Conservation (phyloP, 352 stramenopile species). For the Pythium periplocum region DNA sequence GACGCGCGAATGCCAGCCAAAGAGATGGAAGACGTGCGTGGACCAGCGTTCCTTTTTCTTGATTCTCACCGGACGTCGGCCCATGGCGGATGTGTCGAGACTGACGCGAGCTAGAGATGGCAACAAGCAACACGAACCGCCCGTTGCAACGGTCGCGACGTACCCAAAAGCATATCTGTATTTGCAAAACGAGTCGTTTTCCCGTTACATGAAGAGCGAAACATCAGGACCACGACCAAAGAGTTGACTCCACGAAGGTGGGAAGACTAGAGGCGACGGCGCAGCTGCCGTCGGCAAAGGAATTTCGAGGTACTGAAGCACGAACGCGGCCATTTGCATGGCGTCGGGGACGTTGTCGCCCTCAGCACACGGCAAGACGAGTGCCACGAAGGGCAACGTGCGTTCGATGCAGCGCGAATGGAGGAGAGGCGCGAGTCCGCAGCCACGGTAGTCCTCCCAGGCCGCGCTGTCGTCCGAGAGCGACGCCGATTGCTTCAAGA, state of each 20-base stretch:
- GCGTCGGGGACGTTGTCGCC: constrained; percentile 80
- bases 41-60: constrained; percentile 11
- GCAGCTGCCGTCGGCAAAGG: constrained; percentile 1
- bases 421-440: constrained; percentile 53
- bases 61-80: constrained; percentile 16
- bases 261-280: constrained; percentile 12
- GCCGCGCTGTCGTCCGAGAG: constrained; percentile 9
- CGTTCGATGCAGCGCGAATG: constrained; percentile 26
- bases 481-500: constrained; percentile 16
- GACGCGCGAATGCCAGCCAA: constrained; percentile 23
- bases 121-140: constrained; percentile 6
- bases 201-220: constrained; percentile 11
- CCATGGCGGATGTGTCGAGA: constrained; percentile 4
- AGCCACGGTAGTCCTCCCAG: constrained; percentile 48
- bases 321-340: constrained; percentile 39
- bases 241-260: constrained; percentile 20
- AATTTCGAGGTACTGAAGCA: constrained; percentile 39
- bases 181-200: no score
- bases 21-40: constrained; percentile 17
- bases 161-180: no score
- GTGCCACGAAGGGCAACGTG: constrained; percentile 41
- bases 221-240: constrained; percentile 20
- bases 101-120: not conserved
- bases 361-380: constrained; percentile 69
- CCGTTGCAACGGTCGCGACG: not conserved